phyloP scores from a whole-genome alignment of 2,329 filamentous ascomycete genomes.

The Scedosporium apiospermum region DNA sequence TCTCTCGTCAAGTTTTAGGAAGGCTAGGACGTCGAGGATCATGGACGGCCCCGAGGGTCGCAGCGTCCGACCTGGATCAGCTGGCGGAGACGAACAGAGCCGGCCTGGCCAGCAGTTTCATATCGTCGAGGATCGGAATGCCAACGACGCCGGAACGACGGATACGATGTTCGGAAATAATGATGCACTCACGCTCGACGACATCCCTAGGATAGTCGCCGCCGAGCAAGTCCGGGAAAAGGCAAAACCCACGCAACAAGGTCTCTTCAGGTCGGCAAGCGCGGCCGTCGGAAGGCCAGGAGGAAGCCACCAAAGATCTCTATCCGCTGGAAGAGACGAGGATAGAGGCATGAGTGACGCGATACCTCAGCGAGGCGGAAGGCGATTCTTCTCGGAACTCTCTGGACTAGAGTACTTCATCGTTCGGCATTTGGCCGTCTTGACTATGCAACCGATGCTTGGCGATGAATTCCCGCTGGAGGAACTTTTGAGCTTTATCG shows the following conservation, averaged over 20 bases:
- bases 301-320: constrained; percentile 48
- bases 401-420: constrained; percentile 97
- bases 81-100: constrained; percentile 46
- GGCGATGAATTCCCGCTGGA: constrained; percentile 89
- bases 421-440: constrained; percentile 84
- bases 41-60: constrained; percentile 68
- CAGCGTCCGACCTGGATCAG: constrained; percentile 59
- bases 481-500: constrained; percentile 84
- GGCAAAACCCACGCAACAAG: constrained; percentile 57
- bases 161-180: constrained; percentile 83
- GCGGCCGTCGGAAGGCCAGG: neutral
- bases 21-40: constrained; percentile 81
- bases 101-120: constrained; percentile 42
- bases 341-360: constrained; percentile 42
- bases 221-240: constrained; percentile 92
- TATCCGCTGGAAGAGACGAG: constrained; percentile 40
- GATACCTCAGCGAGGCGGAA: constrained; percentile 45
- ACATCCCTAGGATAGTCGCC: constrained; percentile 92
- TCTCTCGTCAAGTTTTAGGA: constrained; percentile 84
- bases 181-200: constrained; percentile 86
- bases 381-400: constrained; percentile 92
- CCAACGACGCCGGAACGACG: constrained; percentile 57
- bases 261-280: constrained; percentile 46
- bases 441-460: constrained; percentile 88
- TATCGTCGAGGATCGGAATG: constrained; percentile 71